Evolutionary conservation across 441 rosid genomes (phyloP), one percentile per base, ranked within the genome.

Genomic region (Aleurites moluccanus): DNA sequence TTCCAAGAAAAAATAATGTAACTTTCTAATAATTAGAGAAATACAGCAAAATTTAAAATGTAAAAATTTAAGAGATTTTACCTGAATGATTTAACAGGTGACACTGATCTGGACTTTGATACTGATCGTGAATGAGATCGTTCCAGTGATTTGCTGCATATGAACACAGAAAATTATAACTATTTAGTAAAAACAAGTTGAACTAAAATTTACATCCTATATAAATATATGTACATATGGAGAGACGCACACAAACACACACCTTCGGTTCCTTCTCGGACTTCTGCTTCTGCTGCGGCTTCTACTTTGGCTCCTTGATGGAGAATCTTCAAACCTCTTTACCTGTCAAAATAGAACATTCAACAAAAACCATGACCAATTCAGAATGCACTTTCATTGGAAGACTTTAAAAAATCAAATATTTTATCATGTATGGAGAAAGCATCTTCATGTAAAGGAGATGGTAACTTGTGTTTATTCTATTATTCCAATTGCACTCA

Each of bases 231-330:
- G n/a, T n/a, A n/a, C n/a, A n/a, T n/a, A n/a, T n/a, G n/a, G n/a
- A n/a, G n/a, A n/a, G n/a, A n/a, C n/a, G n/a, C n/a, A n/a, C n/a
- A 53, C 56, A 45, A 55, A 16, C n/a, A n/a, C 47, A 50, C 20
- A 89, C 98, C 95, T 90, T 71, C 86, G 69, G 30, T 85, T 85
- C 76, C 92, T 91, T 81, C 98, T 85, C 44, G 67, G 72, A 75
- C 90, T 85, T n/a, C 88, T 78, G 69, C 91, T 79, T 8, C 90
- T 47, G 75, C 89, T 88, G 7, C 86, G 80, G 82, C 98, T 91
- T 75, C 96, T 76, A 69, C 97, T 93, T 50, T 78, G 82, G 82
- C 94, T 91, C 80, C 92, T 92, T 23, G 97, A 91, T 40, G 82
- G 97, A 67, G 90, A 82, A 71, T 80, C 67, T 65, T 91, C 91